Percentiles rank a stretch among this genome's conserved stretches.
Conservation (phyloP, 805 yeast genomes). For the Ogataea corticis region DNA sequence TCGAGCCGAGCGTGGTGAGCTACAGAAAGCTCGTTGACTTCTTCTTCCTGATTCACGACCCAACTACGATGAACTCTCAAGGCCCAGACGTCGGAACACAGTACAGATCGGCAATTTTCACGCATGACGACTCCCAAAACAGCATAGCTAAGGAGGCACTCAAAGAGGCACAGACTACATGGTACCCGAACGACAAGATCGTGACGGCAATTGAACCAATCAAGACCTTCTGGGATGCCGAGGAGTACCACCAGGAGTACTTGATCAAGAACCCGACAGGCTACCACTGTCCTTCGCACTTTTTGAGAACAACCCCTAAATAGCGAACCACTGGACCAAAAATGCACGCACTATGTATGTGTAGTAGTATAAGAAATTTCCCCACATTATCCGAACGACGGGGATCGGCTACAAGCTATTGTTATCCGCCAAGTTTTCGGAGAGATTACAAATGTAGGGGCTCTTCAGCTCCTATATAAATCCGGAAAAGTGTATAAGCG, state of each 20-base stretch:
- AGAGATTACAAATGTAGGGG: background rate
- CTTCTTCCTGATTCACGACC: conserved; percentile 92
- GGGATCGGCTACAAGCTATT: background rate
- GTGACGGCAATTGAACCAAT: conserved; percentile 72
- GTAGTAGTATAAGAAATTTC: background rate
- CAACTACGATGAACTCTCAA: conserved; percentile 79
- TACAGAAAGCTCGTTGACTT: conserved; percentile 70
- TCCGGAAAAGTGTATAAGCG: conserved; percentile 4
- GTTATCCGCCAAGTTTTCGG: background rate
- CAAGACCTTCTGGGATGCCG: conserved; percentile 84
- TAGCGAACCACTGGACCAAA: no score
- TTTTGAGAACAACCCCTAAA: conserved; percentile 63
- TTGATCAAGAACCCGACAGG: conserved; percentile 80
- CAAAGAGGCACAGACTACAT: conserved; percentile 62
- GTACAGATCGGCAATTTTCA: conserved; percentile 81
- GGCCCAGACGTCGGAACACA: conserved; percentile 91
- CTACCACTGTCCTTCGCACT: conserved; percentile 90
- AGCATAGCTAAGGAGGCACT: conserved; percentile 41
- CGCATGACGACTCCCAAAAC: conserved; percentile 54
- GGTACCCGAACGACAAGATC: conserved; percentile 71
- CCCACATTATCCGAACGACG: background rate
- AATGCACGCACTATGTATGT: no score
- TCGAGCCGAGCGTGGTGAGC: conserved; percentile 65
- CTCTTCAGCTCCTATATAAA: no score
- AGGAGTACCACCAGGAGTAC: conserved; percentile 87